Evolutionary conservation across 176 grass and related monocot species (phyloP), one percentile per base, ranked within the genome.

Genomic region (Dactylis glomerata): DNA sequence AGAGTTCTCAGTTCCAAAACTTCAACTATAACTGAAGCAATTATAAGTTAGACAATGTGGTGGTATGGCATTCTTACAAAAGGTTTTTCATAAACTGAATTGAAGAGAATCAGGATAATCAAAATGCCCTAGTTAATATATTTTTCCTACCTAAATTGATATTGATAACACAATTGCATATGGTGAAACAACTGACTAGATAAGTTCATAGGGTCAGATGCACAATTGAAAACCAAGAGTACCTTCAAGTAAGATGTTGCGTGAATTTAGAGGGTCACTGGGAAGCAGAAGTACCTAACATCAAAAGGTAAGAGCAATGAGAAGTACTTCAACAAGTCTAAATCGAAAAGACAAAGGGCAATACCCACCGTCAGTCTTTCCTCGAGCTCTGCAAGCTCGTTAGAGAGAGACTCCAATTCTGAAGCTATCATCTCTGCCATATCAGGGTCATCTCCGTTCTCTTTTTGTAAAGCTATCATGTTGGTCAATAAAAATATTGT

Each of bases 191-290:
- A 40, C 13, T 42, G 41, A 32, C 38, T 40, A 72, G 52, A n/a
- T 56, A 78, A 78, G 76, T 28, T 78, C 14, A 42, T 42, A 31
- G 40, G 44, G 63, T 79, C 66, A 66, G 51, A 65, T 63, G 64
- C 24, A 45, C 10, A 80, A 40, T 67, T 88, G 55, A 78, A 82
- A 46, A 86, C 63, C 73, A 31, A 56, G 27, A 73, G 78, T 90
- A 95, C 96, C 96, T 98, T 95, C 96, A 83, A 95, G 96, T 83
- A 98, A 88, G 89, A 98, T 95, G 86, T 98, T 98, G 72, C 96
- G 96, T 75, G 71, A 49, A 95, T 98, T 91, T 67, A 98, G 82
- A 90, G 93, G 96, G 81, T 98, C 91, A 14, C 78, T 93, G 17
- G 96, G 96, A 95, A 95, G 72, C 80, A 98, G 73, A 83, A 95